Evolutionary conservation across 441 rosid genomes (phyloP), one percentile per base, ranked within the genome.

Genomic region (Erodium texanum): DNA sequence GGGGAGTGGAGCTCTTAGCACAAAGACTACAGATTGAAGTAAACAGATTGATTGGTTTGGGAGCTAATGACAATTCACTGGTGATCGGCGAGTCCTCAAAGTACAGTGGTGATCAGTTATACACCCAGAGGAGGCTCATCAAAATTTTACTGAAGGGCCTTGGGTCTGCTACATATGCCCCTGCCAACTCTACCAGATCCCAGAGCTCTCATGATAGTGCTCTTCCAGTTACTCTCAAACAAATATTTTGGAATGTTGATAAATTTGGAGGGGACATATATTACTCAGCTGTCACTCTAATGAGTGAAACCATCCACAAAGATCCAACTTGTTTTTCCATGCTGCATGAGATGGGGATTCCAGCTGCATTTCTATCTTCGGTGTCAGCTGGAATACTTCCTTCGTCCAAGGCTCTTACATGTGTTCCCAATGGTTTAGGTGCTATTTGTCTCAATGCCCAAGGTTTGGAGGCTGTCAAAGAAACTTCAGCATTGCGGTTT

Each of bases 241-340:
- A 85, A 69, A 89, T 95, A 82, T 90, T 82, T 79, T 76, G 72
- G 70, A 85, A 89, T 76, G 87, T 90, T n/a, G 87, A 82, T 77
- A 95, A 87, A 75, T 90, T 95, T 85, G 98, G 97, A 62, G 96
- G 99, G 64, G 99, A 92, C 65, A 89, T 95, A 58, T 95, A 88
- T 74, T 81, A 84, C 82, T 90, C 99, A 23, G 97, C 98, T 73
- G 99, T 95, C 76, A 92, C 98, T 62, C 94, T 95, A 27, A 95
- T 95, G 99, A 92, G 98, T 80, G 98, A 95, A 74, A 86, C 92
- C 67, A 90, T 95, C 75, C 99, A 95, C 86, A 95, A 92, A 77
- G 98, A 95, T 73, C 99, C 99, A 62, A 92, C 97, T 50, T 90
- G 94, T 76, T 90, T 89, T 71, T 72, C 93, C 24, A 77, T 79